Conservation (phyloP, 805 yeast species). For the Tetrapisispora pingtungensis region DNA sequence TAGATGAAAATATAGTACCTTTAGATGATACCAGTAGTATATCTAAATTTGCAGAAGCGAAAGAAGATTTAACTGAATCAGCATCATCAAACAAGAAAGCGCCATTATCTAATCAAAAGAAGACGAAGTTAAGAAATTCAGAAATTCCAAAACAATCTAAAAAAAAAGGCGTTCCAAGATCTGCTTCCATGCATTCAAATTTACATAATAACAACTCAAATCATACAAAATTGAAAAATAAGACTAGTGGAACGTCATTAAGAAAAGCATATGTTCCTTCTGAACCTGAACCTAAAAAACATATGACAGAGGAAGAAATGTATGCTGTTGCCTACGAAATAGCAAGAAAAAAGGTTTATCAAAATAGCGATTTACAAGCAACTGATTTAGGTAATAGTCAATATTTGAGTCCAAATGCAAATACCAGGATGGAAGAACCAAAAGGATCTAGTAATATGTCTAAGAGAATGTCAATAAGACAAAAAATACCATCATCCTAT, state of each 20-base stretch:
- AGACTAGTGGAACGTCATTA: neutral
- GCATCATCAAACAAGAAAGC: neutral
- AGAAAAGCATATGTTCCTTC: neutral
- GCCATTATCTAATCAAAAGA: no score
- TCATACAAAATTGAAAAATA: neutral
- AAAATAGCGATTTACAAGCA: conserved; percentile 19
- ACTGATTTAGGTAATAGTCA: neutral
- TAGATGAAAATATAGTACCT: conserved; percentile 9
- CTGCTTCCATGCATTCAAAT: neutral
- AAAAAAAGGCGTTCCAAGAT: conserved; percentile 1
- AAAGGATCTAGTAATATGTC: conserved; percentile 16
- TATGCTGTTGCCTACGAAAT: conserved; percentile 45
- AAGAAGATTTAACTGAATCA: neutral
- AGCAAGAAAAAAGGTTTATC: conserved; percentile 49
- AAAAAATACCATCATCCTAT: neutral
- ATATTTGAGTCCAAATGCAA: neutral
- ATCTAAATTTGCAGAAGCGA: conserved; percentile 23
- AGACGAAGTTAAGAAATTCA: neutral
- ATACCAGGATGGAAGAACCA: neutral
- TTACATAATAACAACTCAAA: neutral
- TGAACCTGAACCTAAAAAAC: neutral
- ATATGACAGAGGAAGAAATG: conserved; percentile 35
- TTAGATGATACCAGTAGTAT: conserved; percentile 18
- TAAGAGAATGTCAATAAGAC: conserved; percentile 16
- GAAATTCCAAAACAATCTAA: neutral